phyloP scores from a whole-genome alignment of 164 flowering plant genomes.

The Vitis amurensis region DNA sequence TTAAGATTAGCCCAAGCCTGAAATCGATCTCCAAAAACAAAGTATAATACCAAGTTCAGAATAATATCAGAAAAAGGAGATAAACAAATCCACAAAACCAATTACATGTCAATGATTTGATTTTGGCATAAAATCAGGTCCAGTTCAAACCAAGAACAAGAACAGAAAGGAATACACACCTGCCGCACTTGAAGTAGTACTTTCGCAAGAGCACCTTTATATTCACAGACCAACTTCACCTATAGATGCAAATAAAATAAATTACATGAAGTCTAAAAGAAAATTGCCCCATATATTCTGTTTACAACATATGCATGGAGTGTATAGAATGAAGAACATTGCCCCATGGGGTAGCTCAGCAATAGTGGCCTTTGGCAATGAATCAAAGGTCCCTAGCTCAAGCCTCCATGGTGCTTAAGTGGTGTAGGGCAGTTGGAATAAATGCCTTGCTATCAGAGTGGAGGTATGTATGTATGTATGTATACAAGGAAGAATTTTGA shows the following conservation, averaged over 20 bases:
- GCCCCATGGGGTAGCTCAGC: too few species aligned
- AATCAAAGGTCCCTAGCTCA: too few species aligned
- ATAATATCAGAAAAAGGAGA: background rate
- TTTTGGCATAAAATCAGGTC: background rate
- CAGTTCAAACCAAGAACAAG: background rate
- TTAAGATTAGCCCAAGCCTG: background rate
- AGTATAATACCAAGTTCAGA: background rate
- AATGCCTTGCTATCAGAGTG: too few species aligned
- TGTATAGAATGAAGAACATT: too few species aligned
- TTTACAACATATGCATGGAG: too few species aligned
- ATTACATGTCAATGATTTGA: background rate
- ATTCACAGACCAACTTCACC: constrained; percentile 65
- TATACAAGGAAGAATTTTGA: background rate
- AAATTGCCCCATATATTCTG: too few species aligned
- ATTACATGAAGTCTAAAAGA: background rate
- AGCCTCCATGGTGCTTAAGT: too few species aligned
- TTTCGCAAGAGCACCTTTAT: constrained; percentile 86
- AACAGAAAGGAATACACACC: constrained; percentile 36
- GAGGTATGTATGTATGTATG: too few species aligned
- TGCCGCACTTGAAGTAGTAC: constrained; percentile 74
- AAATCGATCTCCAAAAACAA: background rate
- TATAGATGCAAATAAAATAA: constrained; percentile 18
- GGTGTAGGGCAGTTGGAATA: too few species aligned
- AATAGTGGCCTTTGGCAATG: too few species aligned
- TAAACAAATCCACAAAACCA: background rate